Evolutionary conservation across 257 asterid species (phyloP).

Genomic region (Prunella vulgaris): DNA sequence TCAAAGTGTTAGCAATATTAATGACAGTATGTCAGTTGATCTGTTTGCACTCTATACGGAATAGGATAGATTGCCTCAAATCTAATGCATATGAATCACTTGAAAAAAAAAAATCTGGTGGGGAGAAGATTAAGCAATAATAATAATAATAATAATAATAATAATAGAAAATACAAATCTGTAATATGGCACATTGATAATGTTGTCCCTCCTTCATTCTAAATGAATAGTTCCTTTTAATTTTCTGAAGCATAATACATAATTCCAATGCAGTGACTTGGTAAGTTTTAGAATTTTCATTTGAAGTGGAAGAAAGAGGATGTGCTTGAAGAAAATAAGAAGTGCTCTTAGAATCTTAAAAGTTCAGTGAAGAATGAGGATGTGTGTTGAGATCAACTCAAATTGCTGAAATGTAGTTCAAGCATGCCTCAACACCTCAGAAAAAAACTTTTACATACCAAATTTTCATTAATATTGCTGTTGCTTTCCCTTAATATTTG

Average conservation of each 20-base stretch:
- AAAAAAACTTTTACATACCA: not conserved
- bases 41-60: not conserved
- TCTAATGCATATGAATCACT: not conserved
- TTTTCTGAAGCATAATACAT: not conserved
- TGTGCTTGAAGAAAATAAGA: not conserved
- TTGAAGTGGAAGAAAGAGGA: not conserved
- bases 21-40: constrained; percentile 2
- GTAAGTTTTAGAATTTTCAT: not conserved
- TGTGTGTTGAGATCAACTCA: not conserved
- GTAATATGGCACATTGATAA: not conserved
- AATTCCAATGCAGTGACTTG: not conserved
- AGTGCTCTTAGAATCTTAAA: not conserved
- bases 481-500: not conserved
- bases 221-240: not conserved
- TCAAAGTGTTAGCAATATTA: not conserved
- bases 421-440: not conserved
- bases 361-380: constrained; percentile 2
- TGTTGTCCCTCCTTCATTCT: not conserved
- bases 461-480: not conserved
- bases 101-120: not conserved
- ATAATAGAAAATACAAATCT: not conserved
- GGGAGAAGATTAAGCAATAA: not conserved
- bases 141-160: no score
- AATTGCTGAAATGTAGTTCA: not conserved
- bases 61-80: not conserved